Evolutionary conservation across 2,329 filamentous ascomycete species (phyloP), one percentile per base, ranked within the genome.

Genomic region (Aureobasidium uvarum): DNA sequence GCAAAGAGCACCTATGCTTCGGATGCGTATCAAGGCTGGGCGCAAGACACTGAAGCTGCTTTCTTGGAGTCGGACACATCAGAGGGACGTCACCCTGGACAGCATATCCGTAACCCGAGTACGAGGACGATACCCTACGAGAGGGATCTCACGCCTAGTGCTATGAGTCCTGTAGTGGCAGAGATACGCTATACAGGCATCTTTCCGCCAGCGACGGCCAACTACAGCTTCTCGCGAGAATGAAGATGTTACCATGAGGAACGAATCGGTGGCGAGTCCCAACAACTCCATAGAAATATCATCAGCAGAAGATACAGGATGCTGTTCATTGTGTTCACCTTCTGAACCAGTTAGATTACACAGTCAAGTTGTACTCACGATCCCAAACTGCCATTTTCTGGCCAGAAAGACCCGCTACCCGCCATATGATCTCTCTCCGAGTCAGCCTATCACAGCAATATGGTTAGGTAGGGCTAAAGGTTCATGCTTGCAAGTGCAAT

Each of bases 161-260:
- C 60, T 25, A 63, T 63, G 60, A 63, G 60, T 45, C 60, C 60
- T 1, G 31, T 16, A 13, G 28, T 31, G 7, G 25, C 45, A 28
- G 58, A 62, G 25, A 5, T 8, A 11, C 46, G 48, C 28, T 63
- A 63, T 11, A 45, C 39, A 33, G 48, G 60, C 4, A 43, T 63
- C 8, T 63, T 45, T 39, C 60, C 46, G 3, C 25, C 60, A n/a
- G 20, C 58, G 33, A 50, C 58, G 23, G 20, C 43, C 7, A 54
- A 38, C 18, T 63, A 63, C 48, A 52, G 28, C 23, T 63, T 63
- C 16, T 63, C 60, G 60, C 54, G 36, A 28, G 60, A 54, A 28
- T 63, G 38, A 38, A 63, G 54, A 58, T 33, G 39, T 10, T 14
- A 38, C 18, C 5, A 58, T 14, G 41, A 45, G 46, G 39, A 55